phyloP scores from a whole-genome alignment of 169 alveolate species.

The Eimeria zaria region DNA sequence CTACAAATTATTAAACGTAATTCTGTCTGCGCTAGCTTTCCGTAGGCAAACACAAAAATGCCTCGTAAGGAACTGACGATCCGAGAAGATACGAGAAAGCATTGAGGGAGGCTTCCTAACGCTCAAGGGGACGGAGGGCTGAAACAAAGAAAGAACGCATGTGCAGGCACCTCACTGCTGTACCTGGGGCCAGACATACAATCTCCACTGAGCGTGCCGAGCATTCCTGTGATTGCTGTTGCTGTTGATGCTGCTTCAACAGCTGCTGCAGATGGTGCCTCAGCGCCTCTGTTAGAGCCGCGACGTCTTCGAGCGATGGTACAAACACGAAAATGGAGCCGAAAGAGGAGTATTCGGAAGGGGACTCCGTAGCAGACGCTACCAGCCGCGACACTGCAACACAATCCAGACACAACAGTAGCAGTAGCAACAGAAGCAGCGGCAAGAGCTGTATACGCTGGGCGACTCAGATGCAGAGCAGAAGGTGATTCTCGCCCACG shows the following conservation, averaged over 20 bases:
- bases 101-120: not conserved
- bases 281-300: slow-evolving; percentile 20
- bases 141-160: not conserved
- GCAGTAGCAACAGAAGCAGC: not conserved
- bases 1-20: not conserved
- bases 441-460: not conserved
- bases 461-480: slow-evolving; percentile 4
- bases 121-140: not conserved
- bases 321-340: slow-evolving; percentile 57
- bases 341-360: not conserved
- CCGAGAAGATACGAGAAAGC: not conserved
- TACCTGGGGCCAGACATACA: slow-evolving; percentile 62
- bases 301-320: slow-evolving; percentile 35
- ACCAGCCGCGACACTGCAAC: slow-evolving; percentile 65
- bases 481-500: not conserved
- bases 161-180: not conserved
- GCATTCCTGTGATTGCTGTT: not conserved
- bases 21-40: not conserved
- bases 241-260: not conserved
- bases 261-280: slow-evolving; percentile 16
- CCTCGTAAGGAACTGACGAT: not conserved
- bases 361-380: slow-evolving; percentile 25
- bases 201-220: slow-evolving; percentile 1
- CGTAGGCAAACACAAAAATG: not conserved
- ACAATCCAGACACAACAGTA: not conserved